Base-by-base conservation (phyloP, 2,329 filamentous ascomycete species). In the Fusarium heterosporum region DNA sequence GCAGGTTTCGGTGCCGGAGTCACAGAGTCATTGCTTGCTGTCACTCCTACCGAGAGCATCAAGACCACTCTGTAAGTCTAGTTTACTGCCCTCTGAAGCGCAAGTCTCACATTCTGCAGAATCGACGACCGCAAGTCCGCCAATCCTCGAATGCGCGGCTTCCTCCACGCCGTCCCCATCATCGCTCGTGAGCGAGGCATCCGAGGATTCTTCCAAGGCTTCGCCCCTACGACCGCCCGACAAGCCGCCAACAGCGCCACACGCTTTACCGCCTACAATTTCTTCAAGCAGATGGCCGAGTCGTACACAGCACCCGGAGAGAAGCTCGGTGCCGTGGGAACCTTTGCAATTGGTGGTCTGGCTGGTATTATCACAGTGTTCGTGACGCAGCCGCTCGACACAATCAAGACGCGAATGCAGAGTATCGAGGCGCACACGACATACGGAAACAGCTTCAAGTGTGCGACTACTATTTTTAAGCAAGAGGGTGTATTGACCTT, bases 331-430 rank as follows among this genome's bases (percentile, higher is more conserved):
- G 89, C 91, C 5, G 79, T 93, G 1, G 92, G 91, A 66, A 99
- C 96, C 0, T 99, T 99, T 76, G 93, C 88, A 3, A 93, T 97
- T 72, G 96, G 96, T 52, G 95, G 92, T 22, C 80, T 96, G 25
- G 95, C 96, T 0, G 96, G 96, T 3, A 81, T 96, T 7, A 93
- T 98, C 64, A 99, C 96, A 2, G 96, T 99, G 55, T 94, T 88
- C 61, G 88, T 87, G 29, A 90, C 88, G 52, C 87, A 90, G 76
- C 88, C 87, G 19, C 82, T 99, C 41, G 96, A 99, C 78, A 98
- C 95, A 0, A 87, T 99, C 77, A 99, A 99, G 87, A 99, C 96
- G 69, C 81, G 93, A 64, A 99, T 99, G 96, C 96, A 99, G 85
- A 97, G 93, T 70, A 90, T 97, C 63, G 93, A 97, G 78, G 93